Base-by-base conservation (phyloP, 805 yeast genomes). In the Kregervanrija fluxuum region DNA sequence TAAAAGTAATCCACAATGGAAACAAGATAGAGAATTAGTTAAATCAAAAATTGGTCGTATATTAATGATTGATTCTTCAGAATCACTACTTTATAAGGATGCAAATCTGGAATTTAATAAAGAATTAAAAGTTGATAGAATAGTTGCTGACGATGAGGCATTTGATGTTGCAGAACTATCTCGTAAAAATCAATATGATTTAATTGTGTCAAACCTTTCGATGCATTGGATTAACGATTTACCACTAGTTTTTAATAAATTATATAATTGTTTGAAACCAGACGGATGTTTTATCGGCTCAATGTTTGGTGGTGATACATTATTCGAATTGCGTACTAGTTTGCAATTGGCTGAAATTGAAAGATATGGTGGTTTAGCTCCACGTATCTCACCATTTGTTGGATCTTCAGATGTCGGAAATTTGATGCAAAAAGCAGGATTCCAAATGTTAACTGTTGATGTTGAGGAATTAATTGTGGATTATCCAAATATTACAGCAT, bases 151-250 rank as follows among this genome's bases (percentile, higher is more conserved):
- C 57, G 95, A 87, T 55, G 95, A 86, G 57, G 44, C 60, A 4
- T 72, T 79, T 54, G 65, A 66, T 45, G 73, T 73, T 48, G 68
- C 67, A 3, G 57, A 60, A 11, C 61, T 80, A 30, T 55, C 42
- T 8, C 64, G 69, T 42, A 62, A 69, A 14, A 56, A 62, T 42
- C 49, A 54, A 42, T 83, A 73, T 55, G 90, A 85, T 59, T 84
- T 88, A 3, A 84, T 86, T 2, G 60, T 87, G 3, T 80, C 89
- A 2, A 85, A 84, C 58, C 61, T 85, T 51, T 74, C 85, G 16
- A 57, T 87, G 57, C 95, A 87, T 61, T 87, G 95, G 95, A 79
- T 85, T 47, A 87, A 87, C 55, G 90, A 87, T 54, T 70, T 87
- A n/a, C 95, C 95, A 0, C 68, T 71, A 1, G 75, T 78, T 2